Evolutionary conservation across 257 asterid genomes (phyloP).

Genomic region (Voacanga thouarsii): DNA sequence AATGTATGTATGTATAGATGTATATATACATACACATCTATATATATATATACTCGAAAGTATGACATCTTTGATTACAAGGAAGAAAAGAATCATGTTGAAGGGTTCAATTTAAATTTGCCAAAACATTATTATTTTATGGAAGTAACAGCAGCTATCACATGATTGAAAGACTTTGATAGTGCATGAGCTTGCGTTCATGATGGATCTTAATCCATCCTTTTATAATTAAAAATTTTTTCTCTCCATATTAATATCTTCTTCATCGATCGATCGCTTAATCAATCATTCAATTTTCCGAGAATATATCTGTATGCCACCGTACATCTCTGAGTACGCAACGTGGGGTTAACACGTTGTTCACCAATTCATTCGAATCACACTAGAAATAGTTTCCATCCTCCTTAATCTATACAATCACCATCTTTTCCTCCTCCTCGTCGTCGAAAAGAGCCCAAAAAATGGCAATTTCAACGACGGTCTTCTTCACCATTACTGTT

Average conservation of each 20-base stretch:
- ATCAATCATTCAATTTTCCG: conserved; percentile 14
- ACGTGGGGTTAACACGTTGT: conserved; percentile 15
- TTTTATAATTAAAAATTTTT: background rate
- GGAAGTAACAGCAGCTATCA: conserved; percentile 13
- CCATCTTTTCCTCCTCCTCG: too few relatives aligned
- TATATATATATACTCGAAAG: too few relatives aligned
- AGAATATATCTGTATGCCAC: conserved; percentile 20
- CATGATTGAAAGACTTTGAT: conserved; percentile 25
- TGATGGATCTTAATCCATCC: conserved; percentile 16
- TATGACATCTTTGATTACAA: too few relatives aligned
- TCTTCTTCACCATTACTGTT: background rate
- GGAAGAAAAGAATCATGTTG: too few relatives aligned
- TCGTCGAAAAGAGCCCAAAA: background rate
- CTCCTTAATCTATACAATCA: background rate
- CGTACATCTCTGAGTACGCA: conserved; percentile 27
- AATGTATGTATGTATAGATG: too few relatives aligned
- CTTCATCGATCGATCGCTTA: background rate
- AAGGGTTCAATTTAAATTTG: background rate
- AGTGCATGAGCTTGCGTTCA: conserved; percentile 26
- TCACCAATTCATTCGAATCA: background rate
- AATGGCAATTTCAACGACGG: conserved; percentile 1
- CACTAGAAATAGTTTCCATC: conserved; percentile 14
- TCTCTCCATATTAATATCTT: background rate
- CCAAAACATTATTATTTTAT: background rate
- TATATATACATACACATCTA: too few relatives aligned